Percentiles rank a stretch among this genome's conserved stretches.
phyloP scores from a whole-genome alignment of 1,284 basidiomycete genomes.

The Leccinum pachyderme region DNA sequence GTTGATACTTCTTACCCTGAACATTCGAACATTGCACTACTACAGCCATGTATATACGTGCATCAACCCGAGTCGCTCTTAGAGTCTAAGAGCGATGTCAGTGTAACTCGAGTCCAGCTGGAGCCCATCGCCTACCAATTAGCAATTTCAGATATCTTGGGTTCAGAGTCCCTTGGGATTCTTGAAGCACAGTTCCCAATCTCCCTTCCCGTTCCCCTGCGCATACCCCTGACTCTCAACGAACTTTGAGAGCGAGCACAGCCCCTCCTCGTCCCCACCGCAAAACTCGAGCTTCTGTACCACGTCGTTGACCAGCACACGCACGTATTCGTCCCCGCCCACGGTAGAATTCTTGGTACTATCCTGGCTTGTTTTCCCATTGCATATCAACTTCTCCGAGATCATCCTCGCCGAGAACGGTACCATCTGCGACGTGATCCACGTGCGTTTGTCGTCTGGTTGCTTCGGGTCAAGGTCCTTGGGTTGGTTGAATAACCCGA shows the following conservation, averaged over 20 bases:
- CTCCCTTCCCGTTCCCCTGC: neutral
- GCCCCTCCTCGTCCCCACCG: neutral
- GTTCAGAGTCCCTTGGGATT: neutral
- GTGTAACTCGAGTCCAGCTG: neutral
- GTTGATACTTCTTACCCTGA: too few species aligned
- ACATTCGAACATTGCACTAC: too few species aligned
- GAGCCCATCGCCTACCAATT: neutral
- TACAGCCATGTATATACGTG: too few species aligned
- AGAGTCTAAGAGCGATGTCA: too few species aligned
- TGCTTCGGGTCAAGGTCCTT: conserved; percentile 42
- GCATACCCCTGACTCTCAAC: neutral
- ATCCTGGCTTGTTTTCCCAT: neutral
- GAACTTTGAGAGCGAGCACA: neutral
- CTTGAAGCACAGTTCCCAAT: neutral
- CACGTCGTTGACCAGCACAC: neutral
- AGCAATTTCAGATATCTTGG: neutral
- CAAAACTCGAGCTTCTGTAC: neutral
- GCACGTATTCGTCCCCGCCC: neutral
- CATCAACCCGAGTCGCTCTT: too few species aligned
- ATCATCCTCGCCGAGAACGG: neutral
- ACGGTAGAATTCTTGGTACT: neutral
- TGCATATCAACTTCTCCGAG: neutral
- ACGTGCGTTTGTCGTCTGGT: conserved; percentile 28
- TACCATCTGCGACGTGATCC: neutral
- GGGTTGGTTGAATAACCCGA: conserved; percentile 59